Evolutionary conservation across 2,329 filamentous ascomycete genomes (phyloP), one percentile per base, ranked within the genome.

Genomic region (Zopfia rhizophila): DNA sequence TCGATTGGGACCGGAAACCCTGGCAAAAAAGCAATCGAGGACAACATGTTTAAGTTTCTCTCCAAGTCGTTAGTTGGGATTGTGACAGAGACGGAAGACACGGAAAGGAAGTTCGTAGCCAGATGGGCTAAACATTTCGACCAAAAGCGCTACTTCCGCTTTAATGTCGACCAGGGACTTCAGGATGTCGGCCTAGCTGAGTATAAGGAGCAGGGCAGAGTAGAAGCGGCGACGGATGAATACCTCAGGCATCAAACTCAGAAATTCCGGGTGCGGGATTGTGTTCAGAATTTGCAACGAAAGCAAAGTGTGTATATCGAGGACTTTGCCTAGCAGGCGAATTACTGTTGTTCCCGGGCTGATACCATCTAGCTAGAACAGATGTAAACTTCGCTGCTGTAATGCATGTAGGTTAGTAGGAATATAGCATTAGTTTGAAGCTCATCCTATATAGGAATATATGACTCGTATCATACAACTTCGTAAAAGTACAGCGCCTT

Each of bases 1-100:
- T 58, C 50, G 18, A 55, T 60, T 18, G 51, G 52, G 17, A 57
- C 49, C 6, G 56, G 51, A 4, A 29, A 58, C 19, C 56, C 48
- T n/a, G 55, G 49, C 19, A 51, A 55, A 12, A 54, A 40, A 38
- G 29, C 54, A 25, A 54, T 60, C 37, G 47, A 55, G 40, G 44
- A 56, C 28, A 12, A 43, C 33, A 48, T 60, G 21, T 3, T 41
- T 6, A 41, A 31, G 39, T 31, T 46, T 14, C 36, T 53, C 14
- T 42, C 38, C 19, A 1, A 48, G 37, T 53, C 47, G 35, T 22
- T 61, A 11, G 30, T 40, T 5, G 49, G 38, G 4, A 53, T 56
- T 12, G 52, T 50, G 0, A 56, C 54, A 3, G 51, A 61, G 41
- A 58, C 52, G 2, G 54, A 61, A 44, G 6, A 28, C 35, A 59